A percentile compares a stretch with the other conserved stretches of the same genome.
Conservation (phyloP, 2,329 filamentous ascomycete species). For the Coniella vitis region DNA sequence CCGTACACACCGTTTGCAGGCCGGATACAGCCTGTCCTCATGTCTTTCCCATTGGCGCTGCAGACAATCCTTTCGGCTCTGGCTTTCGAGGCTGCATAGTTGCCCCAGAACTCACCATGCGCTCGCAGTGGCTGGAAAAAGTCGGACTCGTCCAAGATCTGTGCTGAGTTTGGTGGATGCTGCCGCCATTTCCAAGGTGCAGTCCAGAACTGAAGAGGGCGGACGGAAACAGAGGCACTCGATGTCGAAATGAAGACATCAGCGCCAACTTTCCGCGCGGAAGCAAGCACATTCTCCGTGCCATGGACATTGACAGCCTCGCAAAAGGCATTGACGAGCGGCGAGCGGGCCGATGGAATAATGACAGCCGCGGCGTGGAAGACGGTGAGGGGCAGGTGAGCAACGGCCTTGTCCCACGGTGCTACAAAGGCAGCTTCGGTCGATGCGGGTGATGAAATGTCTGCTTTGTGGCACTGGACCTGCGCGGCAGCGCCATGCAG, state of each 20-base stretch:
- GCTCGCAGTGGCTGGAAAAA: slow-evolving; percentile 29
- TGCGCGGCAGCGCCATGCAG: slow-evolving; percentile 25
- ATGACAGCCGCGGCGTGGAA: slow-evolving; percentile 48
- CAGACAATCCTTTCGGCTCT: slow-evolving; percentile 39
- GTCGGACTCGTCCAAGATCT: slow-evolving; percentile 35
- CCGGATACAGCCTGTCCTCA: slow-evolving; percentile 45
- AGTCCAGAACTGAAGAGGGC: slow-evolving; percentile 30
- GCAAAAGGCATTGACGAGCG: slow-evolving; percentile 30
- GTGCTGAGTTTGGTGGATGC: slow-evolving; percentile 31
- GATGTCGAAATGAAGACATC: slow-evolving; percentile 40
- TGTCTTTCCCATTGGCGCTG: slow-evolving; percentile 26
- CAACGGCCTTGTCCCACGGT: slow-evolving; percentile 37
- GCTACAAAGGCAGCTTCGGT: slow-evolving; percentile 39
- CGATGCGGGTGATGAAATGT: slow-evolving; percentile 40
- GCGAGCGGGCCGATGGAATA: slow-evolving; percentile 34
- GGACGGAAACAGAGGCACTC: slow-evolving; percentile 36
- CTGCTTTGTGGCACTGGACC: slow-evolving; percentile 39
- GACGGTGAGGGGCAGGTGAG: slow-evolving; percentile 44
- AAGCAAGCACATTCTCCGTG: slow-evolving; percentile 36
- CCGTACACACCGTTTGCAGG: slow-evolving; percentile 48
- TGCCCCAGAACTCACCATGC: slow-evolving; percentile 34
- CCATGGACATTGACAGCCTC: slow-evolving; percentile 41
- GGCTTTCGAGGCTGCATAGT: slow-evolving; percentile 42
- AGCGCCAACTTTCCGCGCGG: slow-evolving; percentile 34
- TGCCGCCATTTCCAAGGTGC: slow-evolving; percentile 32